Conservation (phyloP, 2,329 filamentous ascomycete species). For the Davidsoniella virescens region DNA sequence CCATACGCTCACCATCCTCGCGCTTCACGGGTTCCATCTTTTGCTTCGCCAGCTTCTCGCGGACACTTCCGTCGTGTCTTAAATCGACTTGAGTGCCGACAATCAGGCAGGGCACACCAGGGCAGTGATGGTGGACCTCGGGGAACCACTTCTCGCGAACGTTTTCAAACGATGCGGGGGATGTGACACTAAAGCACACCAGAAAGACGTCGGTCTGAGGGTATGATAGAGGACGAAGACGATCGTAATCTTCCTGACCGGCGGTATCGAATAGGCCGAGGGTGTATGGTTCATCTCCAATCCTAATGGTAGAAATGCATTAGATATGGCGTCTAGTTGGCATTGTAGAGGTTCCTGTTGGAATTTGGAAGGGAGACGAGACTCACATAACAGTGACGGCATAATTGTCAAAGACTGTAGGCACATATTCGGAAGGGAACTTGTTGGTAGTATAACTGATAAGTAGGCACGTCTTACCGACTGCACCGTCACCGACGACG, state of each 20-base stretch:
- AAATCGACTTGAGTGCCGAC: slow-evolving; percentile 97
- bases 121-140: slow-evolving; percentile 96
- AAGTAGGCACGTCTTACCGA: slow-evolving; percentile 96
- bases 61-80: slow-evolving; percentile 70
- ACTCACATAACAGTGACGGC: slow-evolving; percentile 98
- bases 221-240: slow-evolving; percentile 88
- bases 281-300: slow-evolving; percentile 96
- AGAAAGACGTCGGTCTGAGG: slow-evolving; percentile 98
- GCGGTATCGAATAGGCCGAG: slow-evolving; percentile 96
- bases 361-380: slow-evolving; percentile 11
- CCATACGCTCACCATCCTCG: slow-evolving; percentile 91
- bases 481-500: slow-evolving; percentile 96
- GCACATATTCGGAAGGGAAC: slow-evolving; percentile 98
- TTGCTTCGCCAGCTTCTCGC: slow-evolving; percentile 85
- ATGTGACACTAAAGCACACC: slow-evolving; percentile 96
- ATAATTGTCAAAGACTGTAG: slow-evolving; percentile 99
- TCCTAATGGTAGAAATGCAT: slow-evolving; percentile 43
- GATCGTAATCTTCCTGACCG: slow-evolving; percentile 98
- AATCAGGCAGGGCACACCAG: slow-evolving; percentile 91
- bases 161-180: slow-evolving; percentile 96
- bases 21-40: slow-evolving; percentile 88
- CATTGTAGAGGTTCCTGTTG: no score
- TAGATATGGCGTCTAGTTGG: background rate
- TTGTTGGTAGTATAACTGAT: slow-evolving; percentile 99
- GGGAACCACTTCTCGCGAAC: slow-evolving; percentile 98